Percentiles rank a stretch among this genome's conserved stretches.
Evolutionary conservation across 805 yeast species (phyloP).

Genomic region (Candida montana): DNA sequence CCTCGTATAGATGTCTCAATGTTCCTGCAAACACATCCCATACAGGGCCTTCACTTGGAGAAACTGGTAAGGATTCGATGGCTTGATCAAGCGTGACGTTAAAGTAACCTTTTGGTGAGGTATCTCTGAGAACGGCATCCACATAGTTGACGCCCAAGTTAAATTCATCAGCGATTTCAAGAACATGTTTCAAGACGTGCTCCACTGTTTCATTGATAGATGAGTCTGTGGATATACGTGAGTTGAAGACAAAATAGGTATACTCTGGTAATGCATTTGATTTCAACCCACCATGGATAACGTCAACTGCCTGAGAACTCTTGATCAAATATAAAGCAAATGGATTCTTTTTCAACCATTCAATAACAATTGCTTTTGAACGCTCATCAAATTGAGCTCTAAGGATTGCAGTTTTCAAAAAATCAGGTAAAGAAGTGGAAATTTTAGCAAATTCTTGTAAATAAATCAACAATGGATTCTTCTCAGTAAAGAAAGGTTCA

Average conservation of each 20-base stretch:
- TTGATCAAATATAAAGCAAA: slow-evolving; percentile 13
- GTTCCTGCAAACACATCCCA: slow-evolving; percentile 24
- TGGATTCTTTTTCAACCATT: slow-evolving; percentile 14
- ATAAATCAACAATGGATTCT: slow-evolving; percentile 55
- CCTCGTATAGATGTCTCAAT: slow-evolving; percentile 49
- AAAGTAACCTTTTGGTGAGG: slow-evolving; percentile 26
- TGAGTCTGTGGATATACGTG: slow-evolving; percentile 58
- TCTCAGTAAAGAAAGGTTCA: slow-evolving; percentile 38
- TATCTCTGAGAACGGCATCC: slow-evolving; percentile 14
- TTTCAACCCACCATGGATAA: slow-evolving; percentile 65
- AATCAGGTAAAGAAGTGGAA: slow-evolving; percentile 25
- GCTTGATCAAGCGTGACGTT: slow-evolving; percentile 15
- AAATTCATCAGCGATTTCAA: slow-evolving; percentile 18
- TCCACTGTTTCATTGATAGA: slow-evolving; percentile 33
- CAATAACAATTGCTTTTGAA: slow-evolving; percentile 34
- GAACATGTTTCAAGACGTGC: slow-evolving; percentile 15
- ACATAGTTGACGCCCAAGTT: slow-evolving; percentile 17
- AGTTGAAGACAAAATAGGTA: slow-evolving; percentile 46
- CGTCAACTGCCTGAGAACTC: slow-evolving; percentile 24
- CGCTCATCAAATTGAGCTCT: slow-evolving; percentile 29
- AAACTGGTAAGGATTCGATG: slow-evolving; percentile 13
- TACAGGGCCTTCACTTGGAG: slow-evolving; percentile 13
- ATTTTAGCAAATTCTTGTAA: slow-evolving; percentile 57
- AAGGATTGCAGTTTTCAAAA: slow-evolving; percentile 28
- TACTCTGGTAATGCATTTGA: slow-evolving; percentile 71